These are phyloP conservation scores for Vitis labrusca DNA, from an alignment of 164 flowering plant genomes.

Conservation along the genomic window DNA sequence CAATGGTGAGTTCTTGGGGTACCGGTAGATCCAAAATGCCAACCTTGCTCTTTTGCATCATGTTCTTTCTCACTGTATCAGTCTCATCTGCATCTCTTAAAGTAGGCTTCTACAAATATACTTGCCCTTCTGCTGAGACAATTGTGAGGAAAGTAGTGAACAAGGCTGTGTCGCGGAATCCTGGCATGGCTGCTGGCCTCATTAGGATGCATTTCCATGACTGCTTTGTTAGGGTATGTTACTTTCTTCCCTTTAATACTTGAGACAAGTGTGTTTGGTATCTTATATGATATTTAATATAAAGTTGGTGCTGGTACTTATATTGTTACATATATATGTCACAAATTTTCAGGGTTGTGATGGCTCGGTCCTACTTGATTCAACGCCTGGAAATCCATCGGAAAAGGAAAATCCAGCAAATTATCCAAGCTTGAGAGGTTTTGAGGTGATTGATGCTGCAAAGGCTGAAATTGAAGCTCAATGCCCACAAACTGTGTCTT, in stretches of 20 bases:
- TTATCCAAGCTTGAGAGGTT: constrained; percentile 50
- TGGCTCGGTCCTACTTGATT: constrained; percentile 50
- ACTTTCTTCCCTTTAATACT: background rate
- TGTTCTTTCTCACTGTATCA: too few relatives aligned
- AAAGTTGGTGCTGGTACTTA: too few relatives aligned
- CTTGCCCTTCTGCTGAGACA: constrained; percentile 22
- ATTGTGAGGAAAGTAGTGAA: constrained; percentile 19
- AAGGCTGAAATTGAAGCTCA: constrained; percentile 42
- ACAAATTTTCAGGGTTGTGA: constrained; percentile 49
- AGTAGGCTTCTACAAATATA: too few relatives aligned
- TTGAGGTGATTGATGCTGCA: constrained; percentile 56
- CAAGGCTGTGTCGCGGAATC: constrained; percentile 8
- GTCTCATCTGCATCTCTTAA: too few relatives aligned
- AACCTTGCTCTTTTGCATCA: too few relatives aligned
- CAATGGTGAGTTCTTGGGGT: too few relatives aligned
- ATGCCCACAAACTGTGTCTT: constrained; percentile 55
- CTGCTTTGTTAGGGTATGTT: constrained; percentile 39
- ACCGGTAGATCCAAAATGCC: too few relatives aligned
- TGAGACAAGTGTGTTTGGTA: background rate
- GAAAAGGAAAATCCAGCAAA: constrained; percentile 42
- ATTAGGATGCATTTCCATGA: constrained; percentile 48
- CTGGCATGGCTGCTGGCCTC: constrained; percentile 35
- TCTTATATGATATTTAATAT: too few relatives aligned
- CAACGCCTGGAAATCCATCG: constrained; percentile 35
- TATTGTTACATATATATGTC: too few relatives aligned